These are phyloP conservation scores for Venturia nashicola DNA, from an alignment of 2,329 filamentous ascomycete genomes.

Conservation along the genomic window DNA sequence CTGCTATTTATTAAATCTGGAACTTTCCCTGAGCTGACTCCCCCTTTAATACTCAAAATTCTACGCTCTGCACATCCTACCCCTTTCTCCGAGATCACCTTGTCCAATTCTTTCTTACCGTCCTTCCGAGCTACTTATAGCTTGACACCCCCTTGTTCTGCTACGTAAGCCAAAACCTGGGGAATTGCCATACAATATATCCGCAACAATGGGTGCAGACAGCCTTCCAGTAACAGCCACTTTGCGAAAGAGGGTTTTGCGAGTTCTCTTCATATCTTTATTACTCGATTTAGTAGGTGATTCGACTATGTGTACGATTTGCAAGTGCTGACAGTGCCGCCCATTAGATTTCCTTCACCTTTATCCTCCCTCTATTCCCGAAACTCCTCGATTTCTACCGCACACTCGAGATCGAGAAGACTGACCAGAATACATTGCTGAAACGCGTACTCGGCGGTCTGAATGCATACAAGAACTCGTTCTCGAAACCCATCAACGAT, in stretches of 20 bases:
- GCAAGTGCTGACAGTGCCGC: background rate
- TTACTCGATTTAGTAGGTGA: constrained; percentile 71
- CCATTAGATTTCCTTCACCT: constrained; percentile 84
- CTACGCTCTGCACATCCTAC: background rate
- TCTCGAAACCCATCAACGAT: constrained; percentile 84
- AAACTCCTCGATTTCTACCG: constrained; percentile 95
- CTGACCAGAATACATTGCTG: constrained; percentile 49
- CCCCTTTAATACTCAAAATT: background rate
- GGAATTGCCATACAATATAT: background rate
- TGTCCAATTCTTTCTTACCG: background rate
- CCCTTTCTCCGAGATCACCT: background rate
- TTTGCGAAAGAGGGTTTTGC: constrained; percentile 67
- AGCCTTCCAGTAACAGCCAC: constrained; percentile 27
- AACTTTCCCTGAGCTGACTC: background rate
- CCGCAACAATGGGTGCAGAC: background rate
- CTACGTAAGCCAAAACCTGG: background rate
- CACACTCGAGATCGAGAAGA: constrained; percentile 51
- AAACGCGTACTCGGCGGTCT: constrained; percentile 69
- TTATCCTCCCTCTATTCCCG: constrained; percentile 92
- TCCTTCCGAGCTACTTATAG: background rate
- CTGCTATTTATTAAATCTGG: background rate
- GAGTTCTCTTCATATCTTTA: constrained; percentile 78
- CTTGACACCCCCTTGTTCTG: background rate
- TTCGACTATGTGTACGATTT: background rate
- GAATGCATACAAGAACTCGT: constrained; percentile 89